A percentile compares a stretch with the other conserved stretches of the same genome.
These are phyloP conservation scores for Erysimum cheiri DNA, from an alignment of 441 rosid genomes.

Conservation along the genomic window DNA sequence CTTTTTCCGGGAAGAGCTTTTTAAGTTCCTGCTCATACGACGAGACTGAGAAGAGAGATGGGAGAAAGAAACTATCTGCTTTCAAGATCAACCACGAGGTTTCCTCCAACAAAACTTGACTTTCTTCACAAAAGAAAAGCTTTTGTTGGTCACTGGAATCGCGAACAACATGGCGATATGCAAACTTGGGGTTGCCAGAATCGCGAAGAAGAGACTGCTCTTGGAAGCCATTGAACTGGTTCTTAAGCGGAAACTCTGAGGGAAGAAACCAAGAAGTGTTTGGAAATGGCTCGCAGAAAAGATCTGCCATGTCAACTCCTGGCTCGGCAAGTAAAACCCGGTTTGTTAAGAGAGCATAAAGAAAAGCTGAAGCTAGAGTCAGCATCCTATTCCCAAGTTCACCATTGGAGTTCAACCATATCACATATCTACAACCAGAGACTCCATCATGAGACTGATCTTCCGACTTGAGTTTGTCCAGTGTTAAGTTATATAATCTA, in stretches of 20 bases:
- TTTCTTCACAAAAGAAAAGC: slow-evolving; percentile 60
- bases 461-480: slow-evolving; percentile 45
- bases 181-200: slow-evolving; percentile 44
- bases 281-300: slow-evolving; percentile 84
- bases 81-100: slow-evolving; percentile 72
- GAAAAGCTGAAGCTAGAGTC: slow-evolving; percentile 65
- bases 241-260: slow-evolving; percentile 51
- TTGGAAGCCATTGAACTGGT: slow-evolving; percentile 26
- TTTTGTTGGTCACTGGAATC: slow-evolving; percentile 63
- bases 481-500: slow-evolving; percentile 49
- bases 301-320: slow-evolving; percentile 61
- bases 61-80: slow-evolving; percentile 70
- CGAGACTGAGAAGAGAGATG: slow-evolving; percentile 62
- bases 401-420: slow-evolving; percentile 65
- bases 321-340: slow-evolving; percentile 68
- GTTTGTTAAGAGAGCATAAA: slow-evolving; percentile 71
- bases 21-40: slow-evolving; percentile 57
- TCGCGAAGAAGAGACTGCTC: slow-evolving; percentile 32
- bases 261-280: slow-evolving; percentile 65
- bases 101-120: slow-evolving; percentile 50
- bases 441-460: slow-evolving; percentile 27
- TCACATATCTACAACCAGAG: slow-evolving; percentile 59
- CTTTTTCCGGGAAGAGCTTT: slow-evolving; percentile 62
- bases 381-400: slow-evolving; percentile 72
- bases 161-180: slow-evolving; percentile 60